Evolutionary conservation across 257 asterid genomes (phyloP), one percentile per base, ranked within the genome.

Genomic region (Primulina huaijiensis): DNA sequence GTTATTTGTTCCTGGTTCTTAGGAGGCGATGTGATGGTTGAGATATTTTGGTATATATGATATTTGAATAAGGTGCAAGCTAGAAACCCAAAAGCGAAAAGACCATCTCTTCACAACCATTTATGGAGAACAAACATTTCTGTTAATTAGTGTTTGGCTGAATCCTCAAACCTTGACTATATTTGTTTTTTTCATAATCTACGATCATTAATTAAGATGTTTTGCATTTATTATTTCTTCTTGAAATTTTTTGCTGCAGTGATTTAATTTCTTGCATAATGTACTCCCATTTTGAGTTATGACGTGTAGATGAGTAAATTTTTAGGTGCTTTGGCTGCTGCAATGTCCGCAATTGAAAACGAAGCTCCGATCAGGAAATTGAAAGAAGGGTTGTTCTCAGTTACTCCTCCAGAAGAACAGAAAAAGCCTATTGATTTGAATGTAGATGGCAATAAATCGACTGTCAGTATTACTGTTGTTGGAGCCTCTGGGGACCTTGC

Each of bases 401-500:
- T 82, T 66, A 60, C 71, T 19, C 69, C 79, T 55, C 82, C 92
- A 2, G 73, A 74, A 73, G 85, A 85, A 68, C 73, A 64, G 23
- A 63, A 69, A 68, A 64, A 23, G 8, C 68, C 58, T 0, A 68
- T 72, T 62, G 72, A 35, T 72, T 72, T 65, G 21, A 78, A 73
- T 76, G 20, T 40, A 10, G 71, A 73, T 43, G 76, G 57, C 30
- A 79, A 57, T 40, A 79, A 81, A 62, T 84, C 96, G 19, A 88
- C 96, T 17, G 95, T 93, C 72, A 90, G 88, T 73, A 89, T 93
- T 55, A 93, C 97, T 35, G 89, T 90, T 19, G 99, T 93, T 27
- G 99, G 99, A 60, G 99, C 99, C 60, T 93, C 99, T 12, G 99
- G 99, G 29, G 99, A 93, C 81, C 95, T 93, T 68, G 99, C 99